Percentiles rank a stretch among this genome's conserved stretches.
phyloP scores from a whole-genome alignment of 1,284 basidiomycete species.

The Papiliotrema flavescens region DNA sequence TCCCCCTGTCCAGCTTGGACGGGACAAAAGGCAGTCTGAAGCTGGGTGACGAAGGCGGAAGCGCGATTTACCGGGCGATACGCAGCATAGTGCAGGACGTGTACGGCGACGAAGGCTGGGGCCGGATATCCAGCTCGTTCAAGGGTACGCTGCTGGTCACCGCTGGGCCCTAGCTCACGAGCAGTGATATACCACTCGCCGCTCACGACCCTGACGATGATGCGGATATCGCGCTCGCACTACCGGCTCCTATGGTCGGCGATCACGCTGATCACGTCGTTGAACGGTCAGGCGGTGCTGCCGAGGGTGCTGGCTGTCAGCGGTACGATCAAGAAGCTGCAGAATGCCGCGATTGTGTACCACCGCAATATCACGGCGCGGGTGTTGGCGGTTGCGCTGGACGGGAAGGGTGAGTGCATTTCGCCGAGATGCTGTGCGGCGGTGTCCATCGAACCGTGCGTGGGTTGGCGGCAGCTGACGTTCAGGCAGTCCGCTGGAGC shows the following conservation, averaged over 20 bases:
- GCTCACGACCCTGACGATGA: constrained; percentile 39
- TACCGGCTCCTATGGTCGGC: constrained; percentile 28
- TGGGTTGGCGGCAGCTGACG: background rate
- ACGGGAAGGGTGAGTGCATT: constrained; percentile 7
- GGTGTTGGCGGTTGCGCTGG: constrained; percentile 18
- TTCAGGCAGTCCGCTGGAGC: background rate
- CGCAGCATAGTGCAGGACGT: constrained; percentile 26
- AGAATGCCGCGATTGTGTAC: constrained; percentile 37
- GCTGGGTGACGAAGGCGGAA: constrained; percentile 25
- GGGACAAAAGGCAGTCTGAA: constrained; percentile 16
- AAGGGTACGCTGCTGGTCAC: constrained; percentile 25
- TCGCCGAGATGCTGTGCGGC: background rate
- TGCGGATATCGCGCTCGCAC: constrained; percentile 40
- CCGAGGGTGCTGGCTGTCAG: constrained; percentile 42
- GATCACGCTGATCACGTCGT: constrained; percentile 9
- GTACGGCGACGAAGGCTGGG: constrained; percentile 48
- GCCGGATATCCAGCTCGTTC: constrained; percentile 38
- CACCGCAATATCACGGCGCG: constrained; percentile 33
- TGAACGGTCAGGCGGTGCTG: constrained; percentile 19
- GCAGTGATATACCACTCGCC: constrained; percentile 45
- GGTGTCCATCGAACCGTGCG: background rate
- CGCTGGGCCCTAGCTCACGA: background rate
- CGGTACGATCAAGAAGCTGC: constrained; percentile 46
- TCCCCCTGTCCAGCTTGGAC: constrained; percentile 13
- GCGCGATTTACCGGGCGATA: constrained; percentile 29